Evolutionary conservation across 2,329 filamentous ascomycete species (phyloP).

Genomic region (Teratosphaeriaceae sp.): DNA sequence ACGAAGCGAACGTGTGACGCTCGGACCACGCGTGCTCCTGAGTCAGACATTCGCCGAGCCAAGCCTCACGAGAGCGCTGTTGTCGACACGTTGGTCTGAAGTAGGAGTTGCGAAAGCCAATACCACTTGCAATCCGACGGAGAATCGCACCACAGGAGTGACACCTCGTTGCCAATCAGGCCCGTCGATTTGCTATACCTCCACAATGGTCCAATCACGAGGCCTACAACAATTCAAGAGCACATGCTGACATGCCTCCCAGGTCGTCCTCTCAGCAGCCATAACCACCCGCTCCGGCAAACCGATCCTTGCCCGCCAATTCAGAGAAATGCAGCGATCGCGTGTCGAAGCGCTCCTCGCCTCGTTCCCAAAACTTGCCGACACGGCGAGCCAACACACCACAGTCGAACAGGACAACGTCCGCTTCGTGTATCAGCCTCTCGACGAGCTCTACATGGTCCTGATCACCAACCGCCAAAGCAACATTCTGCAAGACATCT

Average conservation of each 20-base stretch:
- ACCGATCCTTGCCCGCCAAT: conserved; percentile 94
- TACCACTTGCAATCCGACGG: not conserved
- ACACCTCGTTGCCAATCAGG: no score
- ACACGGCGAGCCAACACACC: conserved; percentile 93
- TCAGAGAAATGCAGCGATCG: conserved; percentile 94
- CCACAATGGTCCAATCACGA: conserved; percentile 2
- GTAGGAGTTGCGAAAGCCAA: no score
- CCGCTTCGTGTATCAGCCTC: conserved; percentile 96
- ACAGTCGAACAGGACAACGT: conserved; percentile 99
- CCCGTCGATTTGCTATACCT: no score
- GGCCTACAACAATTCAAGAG: not conserved
- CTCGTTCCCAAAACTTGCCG: conserved; percentile 94
- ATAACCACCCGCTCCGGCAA: conserved; percentile 99
- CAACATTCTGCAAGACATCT: conserved; percentile 98
- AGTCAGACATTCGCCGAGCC: not conserved
- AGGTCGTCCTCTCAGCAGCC: conserved; percentile 98
- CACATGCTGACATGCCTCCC: conserved; percentile 12
- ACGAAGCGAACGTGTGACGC: no score
- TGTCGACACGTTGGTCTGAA: not conserved
- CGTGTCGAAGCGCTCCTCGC: conserved; percentile 94
- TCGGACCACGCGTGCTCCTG: not conserved
- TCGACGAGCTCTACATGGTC: conserved; percentile 99
- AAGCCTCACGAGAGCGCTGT: not conserved
- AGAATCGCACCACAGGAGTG: no score
- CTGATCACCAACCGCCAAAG: conserved; percentile 99